Evolutionary conservation across 1,284 basidiomycete genomes (phyloP), one percentile per base, ranked within the genome.

Genomic region (Melampsora americana): DNA sequence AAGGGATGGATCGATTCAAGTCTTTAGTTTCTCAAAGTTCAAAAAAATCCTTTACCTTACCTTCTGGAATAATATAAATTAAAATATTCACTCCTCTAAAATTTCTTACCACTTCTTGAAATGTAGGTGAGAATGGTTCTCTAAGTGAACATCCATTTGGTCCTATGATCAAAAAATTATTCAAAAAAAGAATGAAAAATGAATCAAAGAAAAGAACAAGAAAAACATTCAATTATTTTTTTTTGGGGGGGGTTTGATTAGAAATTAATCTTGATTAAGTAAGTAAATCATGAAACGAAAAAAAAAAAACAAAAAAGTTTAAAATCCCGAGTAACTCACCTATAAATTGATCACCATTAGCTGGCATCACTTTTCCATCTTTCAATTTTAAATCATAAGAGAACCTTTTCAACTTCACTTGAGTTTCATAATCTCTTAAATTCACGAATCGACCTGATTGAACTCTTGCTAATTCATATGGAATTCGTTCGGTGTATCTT

Each of bases 21-120:
- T n/a, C n/a, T n/a, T n/a, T n/a, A n/a, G n/a, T n/a, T n/a, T n/a
- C n/a, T n/a, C n/a, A n/a, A n/a, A n/a, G n/a, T n/a, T n/a, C 62
- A 65, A 65, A 65, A 65, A 11, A 14, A 65, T 11, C 16, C 28
- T 61, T 61, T 1, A 70, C n/a, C n/a, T 75, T 44, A 60, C 72
- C 66, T 44, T 75, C 53, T 23, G 65, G 64, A 16, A 75, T 67
- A 20, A 75, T 64, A 59, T 66, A 75, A 30, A 75, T 59, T 12
- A 75, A n/a, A 32, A 75, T 75, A 60, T 75, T 75, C 7, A 50
- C 59, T 2, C 72, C 72, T 68, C 72, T 53, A 46, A 75, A 75
- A 39, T 75, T 75, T 28, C 72, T 53, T 9, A 75, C 72, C 0
- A 75, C 72, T 62, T 75, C 72, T 68, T 68, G 72, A 66, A 75